Base-by-base conservation (phyloP, 352 stramenopile species). In the Globisporangium paddicum region DNA sequence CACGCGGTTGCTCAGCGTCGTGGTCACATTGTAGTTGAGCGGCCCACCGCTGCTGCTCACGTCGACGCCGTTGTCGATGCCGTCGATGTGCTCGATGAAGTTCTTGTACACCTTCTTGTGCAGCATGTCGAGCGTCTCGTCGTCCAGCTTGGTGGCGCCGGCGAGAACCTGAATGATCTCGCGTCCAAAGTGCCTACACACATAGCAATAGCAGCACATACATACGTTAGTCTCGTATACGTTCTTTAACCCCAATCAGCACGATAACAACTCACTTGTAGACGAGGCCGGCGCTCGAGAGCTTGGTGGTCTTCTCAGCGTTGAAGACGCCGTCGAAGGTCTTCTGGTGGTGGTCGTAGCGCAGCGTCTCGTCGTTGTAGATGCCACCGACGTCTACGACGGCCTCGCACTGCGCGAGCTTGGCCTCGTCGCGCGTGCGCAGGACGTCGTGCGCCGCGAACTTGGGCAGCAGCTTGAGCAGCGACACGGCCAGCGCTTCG, bases 271-370 rank as follows among this genome's bases (percentile, higher is more conserved):
- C 58, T n/a, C 61, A 78, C 63, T 97, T 96, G 88, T 99, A 99
- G 21, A 99, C 90, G 9, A 99, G 82, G 0, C 97, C 97, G 30
- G 95, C 96, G 55, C 93, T 98, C 51, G 85, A 98, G 28, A 99
- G 75, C 63, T 98, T 98, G 1, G 90, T 97, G 53, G 71, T 93
- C 19, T 79, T 66, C 42, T 76, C 65, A 48, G 72, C 70, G 32
- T 87, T 82, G 46, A 98, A 93, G 2, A 82, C 93, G 38, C 83
- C 78, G 13, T 79, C 73, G 50, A 98, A 98, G 7, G 75, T 96
- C 62, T 97, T 86, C 80, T 99, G 96, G 78, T 99, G 97, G 76
- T 99, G 97, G 83, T 99, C 97, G 66, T 98, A 99, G 19, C 92
- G 85, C 41, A 88, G 69, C 44, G 62, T 65, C 3, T 77, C 60